Evolutionary conservation across 352 stramenopile species (phyloP).

Genomic region (Vaucheria bursata): DNA sequence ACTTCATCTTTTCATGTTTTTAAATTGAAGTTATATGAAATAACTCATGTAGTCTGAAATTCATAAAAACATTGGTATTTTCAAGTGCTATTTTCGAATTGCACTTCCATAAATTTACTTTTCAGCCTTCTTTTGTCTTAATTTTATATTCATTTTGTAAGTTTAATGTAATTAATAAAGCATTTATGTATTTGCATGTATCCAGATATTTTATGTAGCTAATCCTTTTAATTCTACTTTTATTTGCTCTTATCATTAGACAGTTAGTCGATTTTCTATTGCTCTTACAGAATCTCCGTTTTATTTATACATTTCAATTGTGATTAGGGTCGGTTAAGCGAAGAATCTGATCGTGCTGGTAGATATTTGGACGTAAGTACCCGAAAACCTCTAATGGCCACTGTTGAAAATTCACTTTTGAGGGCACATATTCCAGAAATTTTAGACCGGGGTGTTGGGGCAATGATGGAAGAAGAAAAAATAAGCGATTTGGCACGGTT

Average conservation of each 20-base stretch:
- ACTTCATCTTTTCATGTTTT: no score
- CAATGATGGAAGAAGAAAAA: constrained; percentile 66
- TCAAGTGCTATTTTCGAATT: no score
- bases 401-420: constrained; percentile 68
- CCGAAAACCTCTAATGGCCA: constrained; percentile 43
- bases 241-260: neutral
- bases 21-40: no score
- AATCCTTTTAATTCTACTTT: neutral
- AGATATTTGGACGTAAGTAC: constrained; percentile 53
- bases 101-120: no score
- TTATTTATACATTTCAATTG: neutral
- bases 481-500: constrained; percentile 73
- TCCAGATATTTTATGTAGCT: neutral
- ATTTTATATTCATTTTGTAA: no score
- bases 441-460: constrained; percentile 71
- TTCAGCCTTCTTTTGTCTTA: no score
- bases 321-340: neutral
- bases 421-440: constrained; percentile 63
- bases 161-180: no score
- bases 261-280: neutral
- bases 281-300: constrained; percentile 1
- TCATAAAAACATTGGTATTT: no score
- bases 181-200: neutral
- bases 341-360: constrained; percentile 48
- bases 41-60: no score